These are phyloP conservation scores for Acephala macrosclerotiorum DNA, from an alignment of 2,329 filamentous ascomycete species.

Conservation along the genomic window DNA sequence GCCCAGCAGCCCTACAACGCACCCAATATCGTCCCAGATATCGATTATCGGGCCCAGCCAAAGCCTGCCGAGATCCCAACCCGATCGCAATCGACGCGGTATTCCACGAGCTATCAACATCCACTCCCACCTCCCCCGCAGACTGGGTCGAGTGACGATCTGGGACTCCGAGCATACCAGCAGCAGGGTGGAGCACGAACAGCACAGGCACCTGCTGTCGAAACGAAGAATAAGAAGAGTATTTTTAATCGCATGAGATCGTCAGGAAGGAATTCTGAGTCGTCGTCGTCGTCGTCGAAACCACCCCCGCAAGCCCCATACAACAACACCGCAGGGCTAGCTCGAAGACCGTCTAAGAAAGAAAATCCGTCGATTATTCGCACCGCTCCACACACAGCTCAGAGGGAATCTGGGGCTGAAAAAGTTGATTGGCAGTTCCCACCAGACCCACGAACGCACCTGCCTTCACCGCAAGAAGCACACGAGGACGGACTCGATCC, in stretches of 20 bases:
- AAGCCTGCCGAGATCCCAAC: constrained; percentile 33
- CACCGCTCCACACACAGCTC: constrained; percentile 42
- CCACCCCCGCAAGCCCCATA: constrained; percentile 43
- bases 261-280: constrained; percentile 35
- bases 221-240: constrained; percentile 41
- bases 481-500: constrained; percentile 40
- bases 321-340: constrained; percentile 57
- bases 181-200: constrained; percentile 31
- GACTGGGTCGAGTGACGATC: constrained; percentile 39
- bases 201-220: constrained; percentile 31
- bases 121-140: constrained; percentile 29
- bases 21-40: constrained; percentile 37
- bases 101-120: constrained; percentile 35
- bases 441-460: constrained; percentile 39
- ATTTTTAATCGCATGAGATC: constrained; percentile 43
- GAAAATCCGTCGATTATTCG: constrained; percentile 53
- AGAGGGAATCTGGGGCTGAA: constrained; percentile 47
- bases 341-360: constrained; percentile 63
- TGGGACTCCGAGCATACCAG: constrained; percentile 34
- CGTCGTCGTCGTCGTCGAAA: constrained; percentile 32
- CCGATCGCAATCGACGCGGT: constrained; percentile 40
- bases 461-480: constrained; percentile 42
- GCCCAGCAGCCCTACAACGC: constrained; percentile 30
- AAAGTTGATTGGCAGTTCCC: constrained; percentile 45
- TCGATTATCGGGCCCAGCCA: constrained; percentile 35